Conservation (phyloP, 257 asterid species). For the Phtheirospermum japonicum region DNA sequence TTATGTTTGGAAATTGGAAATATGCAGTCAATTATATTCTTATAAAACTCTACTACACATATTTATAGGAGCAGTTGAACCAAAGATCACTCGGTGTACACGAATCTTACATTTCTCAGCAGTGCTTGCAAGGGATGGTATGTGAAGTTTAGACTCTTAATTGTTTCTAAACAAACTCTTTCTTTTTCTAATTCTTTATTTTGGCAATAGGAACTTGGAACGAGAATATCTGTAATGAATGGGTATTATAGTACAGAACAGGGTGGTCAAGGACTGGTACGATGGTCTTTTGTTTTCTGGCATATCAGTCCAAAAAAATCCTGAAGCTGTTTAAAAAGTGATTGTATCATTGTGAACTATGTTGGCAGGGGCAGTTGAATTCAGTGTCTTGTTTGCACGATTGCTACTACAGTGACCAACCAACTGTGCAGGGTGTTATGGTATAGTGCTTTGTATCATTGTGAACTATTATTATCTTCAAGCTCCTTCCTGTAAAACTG, state of each 20-base stretch:
- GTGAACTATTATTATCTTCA: conserved; percentile 20
- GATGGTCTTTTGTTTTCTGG: conserved; percentile 21
- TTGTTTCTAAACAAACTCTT: neutral
- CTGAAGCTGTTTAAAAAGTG: conserved; percentile 9
- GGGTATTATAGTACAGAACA: too few relatives aligned
- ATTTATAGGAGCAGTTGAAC: conserved; percentile 36
- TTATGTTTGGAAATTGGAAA: conserved; percentile 3
- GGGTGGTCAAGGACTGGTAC: too few relatives aligned
- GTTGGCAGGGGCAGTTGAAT: conserved; percentile 34
- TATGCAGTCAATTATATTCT: conserved; percentile 3
- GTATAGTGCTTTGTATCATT: conserved; percentile 26
- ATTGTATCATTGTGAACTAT: neutral
- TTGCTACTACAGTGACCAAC: conserved; percentile 37
- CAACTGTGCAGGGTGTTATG: conserved; percentile 34
- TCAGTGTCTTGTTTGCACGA: conserved; percentile 35
- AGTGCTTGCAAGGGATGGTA: conserved; percentile 38
- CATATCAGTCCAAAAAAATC: conserved; percentile 1
- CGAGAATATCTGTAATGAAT: conserved; percentile 27
- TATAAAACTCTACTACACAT: conserved; percentile 12
- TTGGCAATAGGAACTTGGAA: conserved; percentile 27
- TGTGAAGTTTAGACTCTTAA: conserved; percentile 16
- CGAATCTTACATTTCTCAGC: conserved; percentile 31
- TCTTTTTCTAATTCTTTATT: neutral
- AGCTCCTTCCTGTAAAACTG: neutral
- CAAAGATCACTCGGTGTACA: conserved; percentile 27